phyloP scores from a whole-genome alignment of 768 basidiomycete species.

The Lactifluus rugatus region DNA sequence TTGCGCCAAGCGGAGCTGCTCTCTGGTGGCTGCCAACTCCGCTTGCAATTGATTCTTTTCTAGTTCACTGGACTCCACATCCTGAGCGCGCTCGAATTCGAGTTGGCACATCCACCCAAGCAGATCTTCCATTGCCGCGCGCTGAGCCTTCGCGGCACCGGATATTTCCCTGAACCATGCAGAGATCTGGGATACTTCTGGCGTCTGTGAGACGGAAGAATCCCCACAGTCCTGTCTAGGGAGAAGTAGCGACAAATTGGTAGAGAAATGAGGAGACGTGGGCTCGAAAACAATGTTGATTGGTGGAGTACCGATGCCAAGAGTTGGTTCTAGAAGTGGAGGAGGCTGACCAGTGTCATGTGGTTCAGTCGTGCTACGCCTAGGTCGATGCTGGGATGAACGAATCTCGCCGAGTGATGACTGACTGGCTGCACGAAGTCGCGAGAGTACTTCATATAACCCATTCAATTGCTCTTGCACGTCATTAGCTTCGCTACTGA shows the following conservation, averaged over 20 bases:
- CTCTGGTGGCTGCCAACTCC: neutral
- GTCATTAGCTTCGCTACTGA: neutral
- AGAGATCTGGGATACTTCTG: neutral
- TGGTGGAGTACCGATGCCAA: neutral
- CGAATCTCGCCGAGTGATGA: neutral
- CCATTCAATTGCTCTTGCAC: neutral
- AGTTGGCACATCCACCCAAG: neutral
- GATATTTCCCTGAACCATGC: no score
- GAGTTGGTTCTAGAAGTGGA: neutral
- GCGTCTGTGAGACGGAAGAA: neutral
- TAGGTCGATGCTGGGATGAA: neutral
- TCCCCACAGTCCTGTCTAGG: neutral
- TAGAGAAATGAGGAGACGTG: neutral
- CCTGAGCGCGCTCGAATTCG: neutral
- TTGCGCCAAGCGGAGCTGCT: neutral
- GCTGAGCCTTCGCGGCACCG: neutral
- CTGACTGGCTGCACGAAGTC: neutral
- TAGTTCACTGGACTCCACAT: neutral
- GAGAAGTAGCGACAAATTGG: no score
- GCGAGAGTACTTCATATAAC: neutral
- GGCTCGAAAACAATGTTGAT: neutral
- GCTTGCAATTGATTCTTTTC: neutral
- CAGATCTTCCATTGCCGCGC: neutral
- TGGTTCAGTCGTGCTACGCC: neutral
- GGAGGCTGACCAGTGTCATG: constrained; percentile 1